These are phyloP conservation scores for Chrysoporthe austroafricana DNA, from an alignment of 2,329 filamentous ascomycete genomes.

Conservation along the genomic window DNA sequence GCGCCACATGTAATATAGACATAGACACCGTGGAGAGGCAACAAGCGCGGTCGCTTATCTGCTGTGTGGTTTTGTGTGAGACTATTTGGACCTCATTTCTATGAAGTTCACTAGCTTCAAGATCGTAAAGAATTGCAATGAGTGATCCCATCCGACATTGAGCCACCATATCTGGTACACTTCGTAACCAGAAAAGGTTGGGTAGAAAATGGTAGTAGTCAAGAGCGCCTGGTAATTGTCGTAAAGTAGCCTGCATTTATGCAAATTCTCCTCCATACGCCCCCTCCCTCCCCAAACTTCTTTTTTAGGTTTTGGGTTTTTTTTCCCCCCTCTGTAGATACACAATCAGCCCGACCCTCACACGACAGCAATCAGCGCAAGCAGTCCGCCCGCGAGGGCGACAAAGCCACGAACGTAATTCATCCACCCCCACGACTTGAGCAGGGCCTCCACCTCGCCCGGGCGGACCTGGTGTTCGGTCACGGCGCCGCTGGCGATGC, in stretches of 20 bases:
- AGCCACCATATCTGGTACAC: no score
- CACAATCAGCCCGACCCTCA: background rate
- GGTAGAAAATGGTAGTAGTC: no score
- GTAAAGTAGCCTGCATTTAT: background rate
- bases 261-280: background rate
- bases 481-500: slow-evolving; percentile 11
- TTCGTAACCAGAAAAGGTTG: no score
- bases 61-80: background rate
- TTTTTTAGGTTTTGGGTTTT: no score
- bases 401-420: slow-evolving; percentile 18
- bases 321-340: background rate
- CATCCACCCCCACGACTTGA: slow-evolving; percentile 21
- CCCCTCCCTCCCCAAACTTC: no score
- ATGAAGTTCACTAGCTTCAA: background rate
- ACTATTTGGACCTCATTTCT: background rate
- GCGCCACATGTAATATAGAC: slow-evolving; percentile 1
- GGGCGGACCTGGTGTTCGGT: background rate
- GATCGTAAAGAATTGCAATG: background rate
- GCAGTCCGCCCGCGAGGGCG: slow-evolving; percentile 14
- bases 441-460: slow-evolving; percentile 13
- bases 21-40: background rate
- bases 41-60: background rate
- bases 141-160: background rate
- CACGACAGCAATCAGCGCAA: slow-evolving; percentile 19
- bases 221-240: no score